These are phyloP conservation scores for Petunia axillaris DNA, from an alignment of 257 asterid genomes.

Conservation along the genomic window DNA sequence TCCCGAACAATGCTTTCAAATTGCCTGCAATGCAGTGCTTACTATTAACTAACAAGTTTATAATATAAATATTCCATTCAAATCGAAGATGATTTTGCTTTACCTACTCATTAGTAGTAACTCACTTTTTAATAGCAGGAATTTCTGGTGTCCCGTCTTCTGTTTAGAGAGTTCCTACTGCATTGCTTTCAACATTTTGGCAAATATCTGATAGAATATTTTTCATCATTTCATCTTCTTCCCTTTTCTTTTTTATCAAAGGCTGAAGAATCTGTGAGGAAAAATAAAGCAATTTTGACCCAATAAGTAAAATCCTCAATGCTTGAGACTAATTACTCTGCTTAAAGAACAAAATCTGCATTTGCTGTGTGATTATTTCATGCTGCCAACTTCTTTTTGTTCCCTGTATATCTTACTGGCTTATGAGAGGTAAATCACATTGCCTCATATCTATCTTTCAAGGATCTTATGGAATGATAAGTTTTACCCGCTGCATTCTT, in stretches of 20 bases:
- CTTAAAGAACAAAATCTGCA: too few species aligned
- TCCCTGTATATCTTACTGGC: too few species aligned
- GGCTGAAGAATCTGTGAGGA: constrained; percentile 51
- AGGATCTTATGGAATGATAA: constrained; percentile 51
- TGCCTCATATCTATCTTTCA: constrained; percentile 51
- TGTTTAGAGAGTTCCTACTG: constrained; percentile 43
- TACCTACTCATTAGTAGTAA: neutral
- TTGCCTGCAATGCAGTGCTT: constrained; percentile 38
- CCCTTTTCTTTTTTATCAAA: constrained; percentile 56
- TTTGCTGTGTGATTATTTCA: too few species aligned
- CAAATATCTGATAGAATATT: constrained; percentile 48
- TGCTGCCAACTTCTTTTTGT: too few species aligned
- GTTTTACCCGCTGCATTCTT: constrained; percentile 51
- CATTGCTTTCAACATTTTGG: constrained; percentile 40
- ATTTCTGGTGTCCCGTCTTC: constrained; percentile 53
- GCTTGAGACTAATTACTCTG: too few species aligned
- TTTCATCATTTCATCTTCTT: constrained; percentile 56
- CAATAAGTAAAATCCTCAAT: too few species aligned
- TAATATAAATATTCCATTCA: neutral
- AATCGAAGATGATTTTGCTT: neutral
- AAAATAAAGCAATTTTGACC: neutral
- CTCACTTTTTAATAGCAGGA: constrained; percentile 48
- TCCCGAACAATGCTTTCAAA: constrained; percentile 31
- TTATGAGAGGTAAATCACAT: neutral
- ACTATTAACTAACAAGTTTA: neutral